These are phyloP conservation scores for Tuctoria greenei DNA, from an alignment of 176 grass and related monocot species.

Conservation along the genomic window DNA sequence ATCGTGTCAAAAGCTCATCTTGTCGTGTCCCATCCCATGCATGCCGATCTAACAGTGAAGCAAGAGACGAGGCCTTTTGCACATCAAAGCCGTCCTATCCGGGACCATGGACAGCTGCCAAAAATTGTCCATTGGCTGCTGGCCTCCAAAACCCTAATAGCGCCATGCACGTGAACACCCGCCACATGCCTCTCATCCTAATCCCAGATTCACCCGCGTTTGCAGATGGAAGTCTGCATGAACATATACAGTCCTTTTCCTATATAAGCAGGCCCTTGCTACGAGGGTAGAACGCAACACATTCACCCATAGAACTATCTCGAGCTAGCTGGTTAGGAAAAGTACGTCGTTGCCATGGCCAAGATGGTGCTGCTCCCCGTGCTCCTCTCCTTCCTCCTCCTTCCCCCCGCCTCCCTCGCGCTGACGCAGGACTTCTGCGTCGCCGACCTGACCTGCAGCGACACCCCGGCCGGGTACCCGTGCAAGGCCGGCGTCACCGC, in stretches of 20 bases:
- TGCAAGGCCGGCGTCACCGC: constrained; percentile 55
- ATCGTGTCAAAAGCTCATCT: neutral
- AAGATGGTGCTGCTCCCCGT: constrained; percentile 42
- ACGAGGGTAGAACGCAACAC: neutral
- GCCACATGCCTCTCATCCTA: constrained; percentile 17
- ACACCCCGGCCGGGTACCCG: constrained; percentile 62
- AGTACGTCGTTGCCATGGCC: constrained; percentile 30
- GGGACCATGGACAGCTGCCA: constrained; percentile 36
- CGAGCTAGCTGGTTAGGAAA: neutral
- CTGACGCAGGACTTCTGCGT: constrained; percentile 78
- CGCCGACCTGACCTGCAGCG: constrained; percentile 45
- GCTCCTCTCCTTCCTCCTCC: constrained; percentile 43
- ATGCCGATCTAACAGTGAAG: constrained; percentile 29
- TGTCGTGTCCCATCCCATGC: constrained; percentile 8
- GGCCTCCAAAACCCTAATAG: constrained; percentile 10
- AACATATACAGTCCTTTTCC: neutral
- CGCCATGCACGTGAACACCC: constrained; percentile 28
- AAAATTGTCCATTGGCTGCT: constrained; percentile 28
- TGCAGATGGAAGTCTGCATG: neutral
- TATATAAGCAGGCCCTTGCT: constrained; percentile 28
- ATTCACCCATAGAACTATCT: neutral
- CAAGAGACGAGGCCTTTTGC: constrained; percentile 13
- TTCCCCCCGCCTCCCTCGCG: constrained; percentile 27
- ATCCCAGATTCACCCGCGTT: constrained; percentile 24
- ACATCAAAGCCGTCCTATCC: constrained; percentile 20